A percentile compares a stretch with the other conserved stretches of the same genome.
These are phyloP conservation scores for Tetrahymena malaccensis DNA, from an alignment of 73 alveolate species.

Conservation along the genomic window DNA sequence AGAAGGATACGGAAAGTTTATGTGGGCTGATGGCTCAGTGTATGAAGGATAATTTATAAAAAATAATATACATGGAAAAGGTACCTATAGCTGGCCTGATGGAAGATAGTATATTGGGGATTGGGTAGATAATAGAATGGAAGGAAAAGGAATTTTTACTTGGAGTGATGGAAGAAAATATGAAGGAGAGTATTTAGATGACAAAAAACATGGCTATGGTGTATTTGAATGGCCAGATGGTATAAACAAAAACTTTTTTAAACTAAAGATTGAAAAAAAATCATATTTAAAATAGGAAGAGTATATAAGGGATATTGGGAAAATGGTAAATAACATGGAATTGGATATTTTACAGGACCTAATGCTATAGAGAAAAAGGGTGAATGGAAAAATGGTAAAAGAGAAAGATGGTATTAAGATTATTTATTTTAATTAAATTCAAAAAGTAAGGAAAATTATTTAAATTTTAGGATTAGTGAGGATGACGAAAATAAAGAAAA, in stretches of 20 bases:
- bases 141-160: conserved; percentile 59
- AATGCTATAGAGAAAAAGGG: conserved; percentile 29
- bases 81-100: conserved; percentile 68
- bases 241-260: conserved; percentile 1
- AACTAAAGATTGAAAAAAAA: background rate
- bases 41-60: conserved; percentile 54
- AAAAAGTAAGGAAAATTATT: too few species aligned
- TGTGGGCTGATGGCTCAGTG: conserved; percentile 59
- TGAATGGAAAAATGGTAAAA: conserved; percentile 44
- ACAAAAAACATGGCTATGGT: conserved; percentile 65
- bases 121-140: conserved; percentile 68
- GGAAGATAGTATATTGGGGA: conserved; percentile 59
- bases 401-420: conserved; percentile 33
- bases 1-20: conserved; percentile 55
- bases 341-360: conserved; percentile 28
- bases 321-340: conserved; percentile 36
- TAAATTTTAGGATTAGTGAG: background rate
- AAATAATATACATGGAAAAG: conserved; percentile 64
- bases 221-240: conserved; percentile 80
- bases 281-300: background rate
- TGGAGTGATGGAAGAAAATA: conserved; percentile 65
- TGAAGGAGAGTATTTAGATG: conserved; percentile 64
- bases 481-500: background rate
- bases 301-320: conserved; percentile 34
- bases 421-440: background rate